Evolutionary conservation across 257 asterid genomes (phyloP).

Genomic region (Jasminum sambac): DNA sequence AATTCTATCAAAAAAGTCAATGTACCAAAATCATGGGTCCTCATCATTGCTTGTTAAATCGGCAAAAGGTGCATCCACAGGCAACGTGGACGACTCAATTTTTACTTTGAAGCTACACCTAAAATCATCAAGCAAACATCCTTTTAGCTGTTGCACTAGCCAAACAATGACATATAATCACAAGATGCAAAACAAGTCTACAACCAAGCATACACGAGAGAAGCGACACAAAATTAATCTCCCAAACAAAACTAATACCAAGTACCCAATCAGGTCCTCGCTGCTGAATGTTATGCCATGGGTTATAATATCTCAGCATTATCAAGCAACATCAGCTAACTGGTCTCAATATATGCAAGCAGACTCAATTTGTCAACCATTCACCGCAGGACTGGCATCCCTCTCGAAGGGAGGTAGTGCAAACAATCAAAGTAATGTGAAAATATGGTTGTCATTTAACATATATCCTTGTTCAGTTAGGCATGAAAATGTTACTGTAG

Average conservation of each 20-base stretch:
- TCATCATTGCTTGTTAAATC: not conserved
- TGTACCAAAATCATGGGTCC: not conserved
- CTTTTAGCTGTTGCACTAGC: not conserved
- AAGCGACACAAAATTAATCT: not conserved
- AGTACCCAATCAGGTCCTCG: not conserved
- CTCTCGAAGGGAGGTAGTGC: not conserved
- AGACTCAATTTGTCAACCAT: conserved; percentile 10
- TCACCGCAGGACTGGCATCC: conserved; percentile 20
- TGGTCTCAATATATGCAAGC: not conserved
- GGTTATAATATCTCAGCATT: not conserved
- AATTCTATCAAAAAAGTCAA: not conserved
- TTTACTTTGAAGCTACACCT: not conserved
- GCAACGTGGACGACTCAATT: not conserved
- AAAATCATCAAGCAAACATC: not conserved
- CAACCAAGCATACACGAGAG: not conserved
- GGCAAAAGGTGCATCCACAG: conserved; percentile 1
- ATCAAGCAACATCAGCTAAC: not conserved
- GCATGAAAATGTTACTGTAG: too few species aligned
- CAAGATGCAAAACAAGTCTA: not conserved
- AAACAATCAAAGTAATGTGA: conserved; percentile 16
- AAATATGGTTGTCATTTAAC: too few species aligned
- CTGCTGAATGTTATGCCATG: not conserved
- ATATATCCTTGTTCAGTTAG: too few species aligned
- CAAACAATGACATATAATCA: not conserved
- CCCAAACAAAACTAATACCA: too few species aligned